Conservation (phyloP, 139 green algal genomes). For the Micractinium conductrix region DNA sequence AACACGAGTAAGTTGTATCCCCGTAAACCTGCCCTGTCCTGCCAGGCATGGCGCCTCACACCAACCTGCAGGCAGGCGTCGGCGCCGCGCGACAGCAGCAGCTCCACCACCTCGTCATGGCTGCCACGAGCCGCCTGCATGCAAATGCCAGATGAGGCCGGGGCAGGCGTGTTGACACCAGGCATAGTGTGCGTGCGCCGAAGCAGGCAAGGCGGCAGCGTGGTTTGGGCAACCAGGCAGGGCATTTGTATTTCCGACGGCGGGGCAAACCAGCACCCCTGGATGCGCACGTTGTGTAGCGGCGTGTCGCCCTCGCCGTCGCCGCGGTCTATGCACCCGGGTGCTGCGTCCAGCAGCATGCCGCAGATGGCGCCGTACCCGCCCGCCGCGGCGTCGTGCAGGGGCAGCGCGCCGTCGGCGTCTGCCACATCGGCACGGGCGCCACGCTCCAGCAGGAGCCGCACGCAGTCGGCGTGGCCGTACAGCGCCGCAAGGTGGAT, state of each 20-base stretch:
- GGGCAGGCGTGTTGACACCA: too few species aligned
- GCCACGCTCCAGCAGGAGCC: constrained; percentile 37
- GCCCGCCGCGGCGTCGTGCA: constrained; percentile 21
- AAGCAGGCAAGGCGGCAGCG: too few species aligned
- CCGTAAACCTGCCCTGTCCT: too few species aligned
- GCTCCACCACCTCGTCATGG: constrained; percentile 3
- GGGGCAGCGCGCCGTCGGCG: constrained; percentile 23
- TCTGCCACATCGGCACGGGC: constrained; percentile 21
- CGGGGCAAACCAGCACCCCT: too few species aligned
- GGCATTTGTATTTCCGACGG: too few species aligned
- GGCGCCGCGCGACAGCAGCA: constrained; percentile 32
- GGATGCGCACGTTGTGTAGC: constrained; percentile 53
- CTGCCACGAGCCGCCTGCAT: constrained; percentile 31
- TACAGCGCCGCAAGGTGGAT: constrained; percentile 49
- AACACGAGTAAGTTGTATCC: too few species aligned
- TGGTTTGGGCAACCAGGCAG: too few species aligned
- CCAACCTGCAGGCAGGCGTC: constrained; percentile 20
- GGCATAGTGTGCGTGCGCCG: too few species aligned
- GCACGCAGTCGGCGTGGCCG: constrained; percentile 36
- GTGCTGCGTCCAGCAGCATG: constrained; percentile 25
- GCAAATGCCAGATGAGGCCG: too few species aligned
- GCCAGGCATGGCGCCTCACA: too few species aligned
- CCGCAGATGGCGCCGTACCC: constrained; percentile 30
- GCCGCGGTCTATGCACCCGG: constrained; percentile 3
- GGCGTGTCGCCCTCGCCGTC: constrained; percentile 43